Conservation (phyloP, 805 yeast species). For the Clavispora asparagi region DNA sequence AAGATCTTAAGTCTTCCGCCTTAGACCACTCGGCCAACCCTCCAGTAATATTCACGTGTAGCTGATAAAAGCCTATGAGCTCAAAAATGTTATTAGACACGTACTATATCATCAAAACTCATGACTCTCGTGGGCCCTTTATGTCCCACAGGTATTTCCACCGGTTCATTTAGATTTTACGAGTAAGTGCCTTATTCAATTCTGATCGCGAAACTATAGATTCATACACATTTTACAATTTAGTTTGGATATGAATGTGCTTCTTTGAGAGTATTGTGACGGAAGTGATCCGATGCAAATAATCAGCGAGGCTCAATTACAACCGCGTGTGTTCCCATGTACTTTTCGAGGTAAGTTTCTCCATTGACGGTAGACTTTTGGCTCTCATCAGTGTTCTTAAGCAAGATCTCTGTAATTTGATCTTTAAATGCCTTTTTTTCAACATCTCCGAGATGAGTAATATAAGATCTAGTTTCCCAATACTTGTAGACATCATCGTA, state of each 20-base stretch:
- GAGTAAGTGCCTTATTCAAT: too few species aligned
- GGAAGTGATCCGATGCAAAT: too few species aligned
- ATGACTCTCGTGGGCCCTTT: too few species aligned
- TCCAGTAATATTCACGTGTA: slow-evolving; percentile 16
- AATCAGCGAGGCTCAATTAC: background rate
- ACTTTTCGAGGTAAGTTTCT: background rate
- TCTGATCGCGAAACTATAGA: too few species aligned
- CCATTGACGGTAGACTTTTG: slow-evolving; percentile 7
- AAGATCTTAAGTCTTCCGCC: slow-evolving; percentile 49
- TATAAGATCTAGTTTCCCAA: slow-evolving; percentile 53
- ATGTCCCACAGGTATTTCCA: too few species aligned
- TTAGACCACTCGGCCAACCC: slow-evolving; percentile 52
- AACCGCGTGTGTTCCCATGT: slow-evolving; percentile 1
- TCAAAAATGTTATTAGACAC: too few species aligned
- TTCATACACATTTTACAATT: too few species aligned
- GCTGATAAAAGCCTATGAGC: background rate
- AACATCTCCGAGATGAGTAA: slow-evolving; percentile 38
- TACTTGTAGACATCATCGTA: slow-evolving; percentile 39
- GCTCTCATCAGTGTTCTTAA: slow-evolving; percentile 7
- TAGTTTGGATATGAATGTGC: too few species aligned
- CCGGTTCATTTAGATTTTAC: too few species aligned
- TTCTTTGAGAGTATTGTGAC: too few species aligned
- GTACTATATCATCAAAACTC: too few species aligned
- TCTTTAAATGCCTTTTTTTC: slow-evolving; percentile 29
- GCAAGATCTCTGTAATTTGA: slow-evolving; percentile 3